Conservation (phyloP, 108 stramenopile species). For the Discostella stelligeroides region DNA sequence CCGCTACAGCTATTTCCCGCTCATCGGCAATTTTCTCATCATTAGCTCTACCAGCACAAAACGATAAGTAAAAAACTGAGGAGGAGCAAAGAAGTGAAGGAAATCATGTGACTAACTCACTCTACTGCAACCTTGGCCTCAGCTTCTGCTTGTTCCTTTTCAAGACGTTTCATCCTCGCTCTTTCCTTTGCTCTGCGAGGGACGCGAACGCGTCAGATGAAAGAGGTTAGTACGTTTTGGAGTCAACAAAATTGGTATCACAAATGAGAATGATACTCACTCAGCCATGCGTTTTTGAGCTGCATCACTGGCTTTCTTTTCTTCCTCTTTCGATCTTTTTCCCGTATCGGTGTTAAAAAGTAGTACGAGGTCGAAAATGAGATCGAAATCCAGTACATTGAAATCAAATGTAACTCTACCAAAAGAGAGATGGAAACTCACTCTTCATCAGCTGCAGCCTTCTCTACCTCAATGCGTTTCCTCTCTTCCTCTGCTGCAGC, state of each 20-base stretch:
- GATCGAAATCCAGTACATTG: background rate
- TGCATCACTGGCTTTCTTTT: background rate
- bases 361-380: background rate
- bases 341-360: background rate
- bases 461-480: background rate
- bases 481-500: too few relatives aligned
- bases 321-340: constrained; percentile 3
- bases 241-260: background rate
- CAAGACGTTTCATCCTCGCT: background rate
- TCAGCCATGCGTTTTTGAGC: constrained; percentile 5
- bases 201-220: background rate
- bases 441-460: constrained; percentile 5
- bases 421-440: background rate
- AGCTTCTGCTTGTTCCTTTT: constrained; percentile 7
- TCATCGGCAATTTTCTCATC: background rate
- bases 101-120: background rate
- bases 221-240: background rate
- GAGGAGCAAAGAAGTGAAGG: background rate
- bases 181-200: background rate
- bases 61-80: background rate
- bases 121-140: background rate
- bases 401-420: background rate
- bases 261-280: background rate
- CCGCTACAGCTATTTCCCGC: background rate
- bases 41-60: background rate